Evolutionary conservation across 164 flowering plant species (phyloP), one percentile per base, ranked within the genome.

Genomic region (Tetracentron sinense): DNA sequence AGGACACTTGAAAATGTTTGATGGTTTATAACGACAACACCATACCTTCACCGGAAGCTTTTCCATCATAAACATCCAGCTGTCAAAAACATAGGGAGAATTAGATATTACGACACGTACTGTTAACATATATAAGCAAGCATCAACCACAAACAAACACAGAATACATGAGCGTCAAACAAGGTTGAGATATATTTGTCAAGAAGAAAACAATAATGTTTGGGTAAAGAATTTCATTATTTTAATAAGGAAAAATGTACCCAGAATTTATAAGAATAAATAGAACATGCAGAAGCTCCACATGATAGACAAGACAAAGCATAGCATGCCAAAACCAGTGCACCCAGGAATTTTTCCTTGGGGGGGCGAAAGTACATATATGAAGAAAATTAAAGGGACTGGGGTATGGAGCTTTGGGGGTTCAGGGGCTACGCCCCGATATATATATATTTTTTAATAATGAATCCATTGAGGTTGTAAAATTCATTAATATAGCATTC

Each of bases 31-130:
- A 4, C 38, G 8, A 60, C 15, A 33, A 57, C 46, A 31, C 21
- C 71, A 51, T 82, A 92, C 96, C 96, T 92, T 82, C 88, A 29
- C 21, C 75, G n/a, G 78, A 52, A 72, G 77, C 81, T 79, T 90
- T 84, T 56, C 98, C 97, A 66, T 90, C 97, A 72, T 82, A 79
- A n/a, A 88, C 73, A 63, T 84, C 94, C 42, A 93, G 82, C 98
- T 93, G 96, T 69, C 31, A 67, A 55, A 69, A 62, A 66, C 28
- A n/a, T 46, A 50, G 50, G 31, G 54, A 51, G 8, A 44, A 44
- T 29, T 28, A 54, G 61, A 38, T 21, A 8, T 16, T 38, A 8
- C 44, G 1, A 15, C 6, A 42, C 19, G 42, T 38, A 19, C 4
- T 4, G 11, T 6, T 11, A 26, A 60, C 4, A 25, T 22, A 66